Evolutionary conservation across 345 rosid species (phyloP), one percentile per base, ranked within the genome.

Genomic region (Eucalyptus cloeziana): DNA sequence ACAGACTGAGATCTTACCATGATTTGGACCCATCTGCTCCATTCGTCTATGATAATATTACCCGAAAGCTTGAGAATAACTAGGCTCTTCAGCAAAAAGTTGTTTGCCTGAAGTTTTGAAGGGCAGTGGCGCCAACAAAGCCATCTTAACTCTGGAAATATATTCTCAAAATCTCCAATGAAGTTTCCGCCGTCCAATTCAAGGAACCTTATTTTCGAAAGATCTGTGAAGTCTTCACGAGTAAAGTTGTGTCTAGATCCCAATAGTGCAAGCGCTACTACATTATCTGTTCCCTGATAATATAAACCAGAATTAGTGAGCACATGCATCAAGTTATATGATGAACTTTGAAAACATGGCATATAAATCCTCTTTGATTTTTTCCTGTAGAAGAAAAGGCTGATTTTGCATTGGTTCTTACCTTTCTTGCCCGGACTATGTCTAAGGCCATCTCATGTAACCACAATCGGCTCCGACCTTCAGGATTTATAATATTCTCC

Each of bases 371-470:
- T 25, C 67, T 60, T 60, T 13, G 3, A 60, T 9, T 25, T 60
- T 60, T 11, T 60, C 31, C 14, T 27, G n/a, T 27, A 60, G 67
- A 25, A 24, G 22, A 60, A 60, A 60, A 60, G 31, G 67, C 67
- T 11, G n/a, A 60, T 60, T 60, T 60, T 60, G 31, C 15, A 10
- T 60, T 27, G 13, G 31, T 27, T 27, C 67, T 25, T 60, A 60
- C 67, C 31, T 27, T 60, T 60, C 67, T 60, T 60, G 0, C 7
- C 27, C 7, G 7, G 0, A 60, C 67, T 5, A 27, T 60, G 2
- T 27, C 7, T 25, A 10, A 60, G 31, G 67, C 31, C 6, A 2
- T 60, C 6, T 60, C 0, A 0, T 0, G 3, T 60, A 0, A 60
- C 67, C 67, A 60, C n/a, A 60, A 11, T 25, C 31, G 13, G 15